Evolutionary conservation across 164 flowering plant genomes (phyloP).

Genomic region (Saururus chinensis): DNA sequence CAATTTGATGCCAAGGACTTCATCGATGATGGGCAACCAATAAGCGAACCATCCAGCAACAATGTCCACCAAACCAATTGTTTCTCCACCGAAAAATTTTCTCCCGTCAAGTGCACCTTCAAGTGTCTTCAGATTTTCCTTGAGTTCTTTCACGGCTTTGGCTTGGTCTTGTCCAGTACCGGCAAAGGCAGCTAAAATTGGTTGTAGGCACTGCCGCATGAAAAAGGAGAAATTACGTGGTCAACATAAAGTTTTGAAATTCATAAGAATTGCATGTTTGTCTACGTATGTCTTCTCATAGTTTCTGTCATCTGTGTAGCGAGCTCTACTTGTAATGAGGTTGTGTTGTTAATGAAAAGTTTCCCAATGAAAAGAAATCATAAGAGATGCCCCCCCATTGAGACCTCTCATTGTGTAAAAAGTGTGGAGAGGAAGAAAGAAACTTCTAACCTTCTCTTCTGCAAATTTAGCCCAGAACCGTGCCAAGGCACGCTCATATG

Average conservation of each 20-base stretch:
- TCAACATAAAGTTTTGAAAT: neutral
- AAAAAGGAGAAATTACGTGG: neutral
- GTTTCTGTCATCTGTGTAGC: too few relatives aligned
- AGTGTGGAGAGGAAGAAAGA: too few relatives aligned
- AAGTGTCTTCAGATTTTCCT: constrained; percentile 15
- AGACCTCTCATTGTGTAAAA: too few relatives aligned
- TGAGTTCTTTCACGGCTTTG: constrained; percentile 12
- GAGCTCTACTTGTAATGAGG: too few relatives aligned
- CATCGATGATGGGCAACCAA: neutral
- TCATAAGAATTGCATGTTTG: neutral
- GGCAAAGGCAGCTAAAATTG: neutral
- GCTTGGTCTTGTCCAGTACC: constrained; percentile 16
- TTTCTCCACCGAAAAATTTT: constrained; percentile 4
- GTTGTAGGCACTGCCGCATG: neutral
- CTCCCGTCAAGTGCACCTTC: constrained; percentile 14
- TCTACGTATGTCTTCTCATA: too few relatives aligned
- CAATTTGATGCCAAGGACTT: neutral
- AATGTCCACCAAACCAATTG: constrained; percentile 1
- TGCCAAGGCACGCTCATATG: constrained; percentile 11
- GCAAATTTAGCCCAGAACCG: constrained; percentile 20
- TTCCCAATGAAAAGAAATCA: too few relatives aligned
- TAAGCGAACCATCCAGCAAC: neutral
- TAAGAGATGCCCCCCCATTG: too few relatives aligned
- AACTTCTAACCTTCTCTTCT: constrained; percentile 5
- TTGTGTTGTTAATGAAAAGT: too few relatives aligned